These are phyloP conservation scores for Petunia axillaris DNA, from an alignment of 257 asterid genomes.

Conservation along the genomic window DNA sequence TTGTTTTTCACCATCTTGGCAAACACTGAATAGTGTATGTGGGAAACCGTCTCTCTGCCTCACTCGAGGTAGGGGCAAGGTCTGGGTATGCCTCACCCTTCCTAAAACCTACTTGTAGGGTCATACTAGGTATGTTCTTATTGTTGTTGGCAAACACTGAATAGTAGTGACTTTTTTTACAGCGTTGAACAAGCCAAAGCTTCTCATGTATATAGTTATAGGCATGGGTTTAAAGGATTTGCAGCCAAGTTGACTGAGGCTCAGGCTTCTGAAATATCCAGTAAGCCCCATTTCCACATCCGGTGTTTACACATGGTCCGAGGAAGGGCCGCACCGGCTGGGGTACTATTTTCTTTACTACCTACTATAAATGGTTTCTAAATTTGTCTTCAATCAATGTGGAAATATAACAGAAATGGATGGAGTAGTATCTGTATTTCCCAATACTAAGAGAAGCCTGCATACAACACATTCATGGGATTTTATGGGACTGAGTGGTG, in stretches of 20 bases:
- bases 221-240: constrained; percentile 91
- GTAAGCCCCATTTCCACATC: constrained; percentile 38
- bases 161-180: constrained; percentile 31
- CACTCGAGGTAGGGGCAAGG: too few relatives aligned
- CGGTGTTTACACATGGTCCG: too few relatives aligned
- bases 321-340: neutral
- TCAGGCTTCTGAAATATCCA: constrained; percentile 80
- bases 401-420: constrained; percentile 72
- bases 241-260: constrained; percentile 88
- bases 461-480: constrained; percentile 99
- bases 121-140: neutral
- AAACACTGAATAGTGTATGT: neutral
- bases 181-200: constrained; percentile 79
- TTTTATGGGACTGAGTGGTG: constrained; percentile 83
- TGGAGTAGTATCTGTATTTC: constrained; percentile 93
- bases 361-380: neutral
- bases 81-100: too few relatives aligned
- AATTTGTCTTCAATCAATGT: neutral
- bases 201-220: constrained; percentile 85
- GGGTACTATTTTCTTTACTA: neutral
- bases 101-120: too few relatives aligned
- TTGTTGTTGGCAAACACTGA: constrained; percentile 25
- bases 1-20: neutral
- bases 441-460: constrained; percentile 70
- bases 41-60: too few relatives aligned